Conservation (phyloP, 306 rosid genomes). For the Medicago ruthenica region DNA sequence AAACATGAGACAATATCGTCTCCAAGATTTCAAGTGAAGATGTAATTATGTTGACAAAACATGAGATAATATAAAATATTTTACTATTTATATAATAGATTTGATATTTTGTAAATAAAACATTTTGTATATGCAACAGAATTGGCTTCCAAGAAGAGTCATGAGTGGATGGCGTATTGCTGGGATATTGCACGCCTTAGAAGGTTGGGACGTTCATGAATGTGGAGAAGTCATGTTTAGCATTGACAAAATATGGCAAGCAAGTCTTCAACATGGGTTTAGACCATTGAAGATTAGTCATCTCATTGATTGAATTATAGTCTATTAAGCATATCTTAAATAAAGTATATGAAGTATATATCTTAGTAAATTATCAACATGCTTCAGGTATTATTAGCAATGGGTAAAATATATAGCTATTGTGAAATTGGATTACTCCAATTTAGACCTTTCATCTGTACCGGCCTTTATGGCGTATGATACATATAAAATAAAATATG, state of each 20-base stretch:
- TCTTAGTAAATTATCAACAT: background rate
- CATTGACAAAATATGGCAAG: slow-evolving; percentile 64
- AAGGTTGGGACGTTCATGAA: slow-evolving; percentile 72
- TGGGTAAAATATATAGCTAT: background rate
- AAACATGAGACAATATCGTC: background rate
- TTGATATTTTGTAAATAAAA: background rate
- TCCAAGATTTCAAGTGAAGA: background rate
- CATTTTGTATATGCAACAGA: slow-evolving; percentile 40
- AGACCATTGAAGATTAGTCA: slow-evolving; percentile 53
- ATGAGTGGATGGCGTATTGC: slow-evolving; percentile 88
- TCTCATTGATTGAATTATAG: slow-evolving; percentile 6
- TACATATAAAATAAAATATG: background rate
- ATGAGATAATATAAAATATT: background rate
- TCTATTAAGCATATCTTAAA: background rate
- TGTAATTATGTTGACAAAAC: background rate
- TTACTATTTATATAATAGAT: background rate
- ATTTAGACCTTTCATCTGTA: background rate
- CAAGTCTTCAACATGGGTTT: slow-evolving; percentile 74
- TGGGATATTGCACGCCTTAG: slow-evolving; percentile 70
- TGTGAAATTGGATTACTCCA: background rate
- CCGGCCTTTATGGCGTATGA: background rate
- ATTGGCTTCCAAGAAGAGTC: slow-evolving; percentile 83
- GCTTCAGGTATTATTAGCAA: background rate
- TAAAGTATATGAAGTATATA: background rate
- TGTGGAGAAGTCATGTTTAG: slow-evolving; percentile 56